Evolutionary conservation across 306 rosid genomes (phyloP), one percentile per base, ranked within the genome.

Genomic region (Quercus alba): DNA sequence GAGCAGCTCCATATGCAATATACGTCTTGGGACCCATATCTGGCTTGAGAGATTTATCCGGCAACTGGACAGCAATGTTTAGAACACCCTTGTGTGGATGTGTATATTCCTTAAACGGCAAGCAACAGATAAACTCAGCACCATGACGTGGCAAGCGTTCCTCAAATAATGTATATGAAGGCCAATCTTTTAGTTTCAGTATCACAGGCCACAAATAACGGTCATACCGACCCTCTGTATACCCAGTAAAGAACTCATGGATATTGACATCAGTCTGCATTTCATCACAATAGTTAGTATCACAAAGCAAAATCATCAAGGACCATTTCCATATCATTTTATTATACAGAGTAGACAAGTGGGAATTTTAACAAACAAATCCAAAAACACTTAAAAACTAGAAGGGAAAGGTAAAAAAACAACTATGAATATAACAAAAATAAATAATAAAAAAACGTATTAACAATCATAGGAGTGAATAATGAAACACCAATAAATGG

Each of bases 1-100:
- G 85, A 2, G 89, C 55, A 88, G 87, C 57, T 71, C 97, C 97
- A 78, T 92, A 94, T 21, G 98, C 97, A 87, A 92, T 91, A 81
- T 90, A 91, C 26, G 92, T 91, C 87, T 94, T 94, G 5, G 97
- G 97, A 15, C 97, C 97, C 91, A 94, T 89, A 71, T 94, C 97
- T 35, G 97, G 95, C 85, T 91, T 92, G 26, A 90, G 56, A 52
- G 54, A 58, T 0, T 13, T 0, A 0, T 17, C 0, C 1, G 94
- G 91, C 80, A 89, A 71, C 76, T 82, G 87, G 35, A 81, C 84
- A 73, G 89, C 85, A 46, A 92, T 80, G 84, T 94, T 94, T 72
- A 92, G 79, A 73, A 61, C 52, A 77, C 93, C 97, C 1, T 5
- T 17, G 23, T 38, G 78, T 73, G 91, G 97, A 85, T 94, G 88